Conservation (phyloP, 768 basidiomycete species). For the Austroboletus festivus region DNA sequence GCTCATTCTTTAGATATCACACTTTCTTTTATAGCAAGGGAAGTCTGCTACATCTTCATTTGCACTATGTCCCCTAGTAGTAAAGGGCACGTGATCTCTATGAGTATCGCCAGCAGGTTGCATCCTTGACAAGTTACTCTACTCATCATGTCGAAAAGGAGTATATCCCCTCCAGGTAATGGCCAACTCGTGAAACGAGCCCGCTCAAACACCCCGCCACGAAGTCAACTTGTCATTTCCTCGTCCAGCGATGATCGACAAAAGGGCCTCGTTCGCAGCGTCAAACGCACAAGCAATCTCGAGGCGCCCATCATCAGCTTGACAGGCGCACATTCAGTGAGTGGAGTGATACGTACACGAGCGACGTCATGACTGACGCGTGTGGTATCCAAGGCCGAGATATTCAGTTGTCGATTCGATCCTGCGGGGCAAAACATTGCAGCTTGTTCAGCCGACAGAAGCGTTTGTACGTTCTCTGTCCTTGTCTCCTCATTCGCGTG, state of each 20-base stretch:
- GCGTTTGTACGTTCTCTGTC: conserved; percentile 66
- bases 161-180: conserved; percentile 50
- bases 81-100: too few species aligned
- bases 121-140: too few species aligned
- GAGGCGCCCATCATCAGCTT: conserved; percentile 94
- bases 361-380: not conserved
- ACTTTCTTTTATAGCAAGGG: too few species aligned
- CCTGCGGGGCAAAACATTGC: conserved; percentile 93
- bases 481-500: not conserved
- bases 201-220: conserved; percentile 46
- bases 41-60: too few species aligned
- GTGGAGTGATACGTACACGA: conserved; percentile 24
- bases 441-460: conserved; percentile 85
- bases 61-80: too few species aligned
- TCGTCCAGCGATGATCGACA: conserved; percentile 63
- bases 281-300: conserved; percentile 89
- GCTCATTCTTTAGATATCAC: too few species aligned
- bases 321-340: conserved; percentile 80
- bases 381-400: conserved; percentile 58
- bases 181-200: conserved; percentile 63
- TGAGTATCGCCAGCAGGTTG: too few species aligned
- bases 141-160: conserved; percentile 67
- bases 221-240: conserved; percentile 76
- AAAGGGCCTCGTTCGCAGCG: conserved; percentile 77
- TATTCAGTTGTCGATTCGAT: conserved; percentile 89